phyloP scores from a whole-genome alignment of 1,139 yeast species.

The Eremothecium coryli region DNA sequence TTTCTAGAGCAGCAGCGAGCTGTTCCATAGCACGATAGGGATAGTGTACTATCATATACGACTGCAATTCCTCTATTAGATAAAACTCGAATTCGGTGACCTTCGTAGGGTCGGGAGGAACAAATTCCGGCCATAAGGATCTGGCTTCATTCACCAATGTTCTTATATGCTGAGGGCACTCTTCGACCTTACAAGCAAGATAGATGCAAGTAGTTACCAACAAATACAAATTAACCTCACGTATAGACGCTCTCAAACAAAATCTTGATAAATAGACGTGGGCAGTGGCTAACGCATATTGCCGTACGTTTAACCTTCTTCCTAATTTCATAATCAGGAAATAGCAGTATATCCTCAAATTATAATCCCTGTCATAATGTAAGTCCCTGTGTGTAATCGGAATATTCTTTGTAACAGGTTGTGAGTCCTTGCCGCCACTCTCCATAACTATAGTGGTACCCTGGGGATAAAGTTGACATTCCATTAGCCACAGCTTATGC shows the following conservation, averaged over 20 bases:
- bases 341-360: conserved; percentile 61
- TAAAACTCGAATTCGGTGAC: conserved; percentile 97
- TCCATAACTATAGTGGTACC: conserved; percentile 29
- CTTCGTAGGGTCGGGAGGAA: conserved; percentile 84
- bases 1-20: conserved; percentile 39
- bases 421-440: conserved; percentile 14
- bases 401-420: conserved; percentile 33
- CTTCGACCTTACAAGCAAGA: conserved; percentile 88
- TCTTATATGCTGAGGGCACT: conserved; percentile 88
- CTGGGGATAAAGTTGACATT: conserved; percentile 29
- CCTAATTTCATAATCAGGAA: conserved; percentile 67
- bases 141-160: conserved; percentile 77
- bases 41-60: conserved; percentile 74
- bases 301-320: conserved; percentile 64
- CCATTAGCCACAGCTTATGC: conserved; percentile 32
- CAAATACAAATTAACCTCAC: conserved; percentile 74
- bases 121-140: conserved; percentile 88
- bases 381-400: conserved; percentile 36
- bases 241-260: conserved; percentile 58
- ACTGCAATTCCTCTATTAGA: conserved; percentile 78
- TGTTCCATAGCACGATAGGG: conserved; percentile 74
- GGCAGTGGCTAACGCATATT: conserved; percentile 80
- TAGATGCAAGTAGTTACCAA: conserved; percentile 79
- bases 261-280: conserved; percentile 75
- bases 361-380: conserved; percentile 43